Evolutionary conservation across 1,284 basidiomycete genomes (phyloP).

Genomic region (Sanguinoderma infundibulare): DNA sequence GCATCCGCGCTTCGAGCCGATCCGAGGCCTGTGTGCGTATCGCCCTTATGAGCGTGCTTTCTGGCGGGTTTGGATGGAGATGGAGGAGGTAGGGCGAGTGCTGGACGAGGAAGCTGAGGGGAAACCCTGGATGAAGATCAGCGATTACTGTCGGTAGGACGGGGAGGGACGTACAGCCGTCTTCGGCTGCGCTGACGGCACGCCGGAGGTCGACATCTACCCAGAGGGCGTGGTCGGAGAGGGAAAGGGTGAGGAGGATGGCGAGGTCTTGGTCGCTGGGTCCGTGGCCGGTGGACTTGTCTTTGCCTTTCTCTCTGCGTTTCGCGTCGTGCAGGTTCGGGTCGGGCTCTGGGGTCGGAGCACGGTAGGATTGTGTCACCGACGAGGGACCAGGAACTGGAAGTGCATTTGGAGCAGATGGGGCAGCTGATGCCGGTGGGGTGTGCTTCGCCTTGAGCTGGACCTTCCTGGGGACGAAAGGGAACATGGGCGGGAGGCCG

Average conservation of each 20-base stretch:
- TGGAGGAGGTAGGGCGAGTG: constrained; percentile 40
- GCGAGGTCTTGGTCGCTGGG: constrained; percentile 48
- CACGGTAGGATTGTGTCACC: neutral
- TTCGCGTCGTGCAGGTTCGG: neutral
- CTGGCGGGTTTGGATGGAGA: constrained; percentile 39
- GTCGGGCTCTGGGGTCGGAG: neutral
- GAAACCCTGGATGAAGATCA: constrained; percentile 50
- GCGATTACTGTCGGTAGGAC: constrained; percentile 12
- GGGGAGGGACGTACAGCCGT: constrained; percentile 52
- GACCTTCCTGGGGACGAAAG: constrained; percentile 35
- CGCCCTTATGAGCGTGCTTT: constrained; percentile 56
- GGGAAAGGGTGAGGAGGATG: constrained; percentile 53
- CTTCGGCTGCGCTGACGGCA: constrained; percentile 46
- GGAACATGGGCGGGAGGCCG: constrained; percentile 27
- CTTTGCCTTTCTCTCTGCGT: neutral
- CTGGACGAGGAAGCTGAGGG: constrained; percentile 55
- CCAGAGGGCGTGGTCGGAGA: constrained; percentile 73
- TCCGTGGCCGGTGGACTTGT: neutral
- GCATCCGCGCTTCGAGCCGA: constrained; percentile 63
- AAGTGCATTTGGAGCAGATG: constrained; percentile 1
- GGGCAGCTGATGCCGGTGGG: too few species aligned
- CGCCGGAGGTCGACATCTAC: constrained; percentile 54
- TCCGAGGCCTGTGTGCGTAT: constrained; percentile 49
- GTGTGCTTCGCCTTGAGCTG: too few species aligned
- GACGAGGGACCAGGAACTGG: neutral